Evolutionary conservation across 768 basidiomycete genomes (phyloP).

Genomic region (Tephrocybe sp.): DNA sequence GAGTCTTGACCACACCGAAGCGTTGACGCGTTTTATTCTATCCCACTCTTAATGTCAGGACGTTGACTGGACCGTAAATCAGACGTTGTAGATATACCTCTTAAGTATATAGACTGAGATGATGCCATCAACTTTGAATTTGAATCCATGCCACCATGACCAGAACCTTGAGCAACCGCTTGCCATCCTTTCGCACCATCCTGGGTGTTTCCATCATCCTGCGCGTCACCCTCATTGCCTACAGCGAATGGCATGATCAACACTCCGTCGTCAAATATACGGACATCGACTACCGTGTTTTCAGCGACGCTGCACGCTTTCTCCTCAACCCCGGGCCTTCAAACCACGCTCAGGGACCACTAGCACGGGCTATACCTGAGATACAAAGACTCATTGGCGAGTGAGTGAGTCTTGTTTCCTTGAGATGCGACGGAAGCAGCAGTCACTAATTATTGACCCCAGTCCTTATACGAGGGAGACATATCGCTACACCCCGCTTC

Average conservation of each 20-base stretch:
- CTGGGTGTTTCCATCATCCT: conserved; percentile 56
- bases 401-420: conserved; percentile 49
- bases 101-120: background rate
- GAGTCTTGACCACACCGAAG: no score
- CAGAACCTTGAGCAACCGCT: conserved; percentile 20
- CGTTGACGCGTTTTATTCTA: no score
- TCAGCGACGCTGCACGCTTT: conserved; percentile 86
- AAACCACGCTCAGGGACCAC: conserved; percentile 59
- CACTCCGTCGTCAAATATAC: conserved; percentile 89
- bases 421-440: conserved; percentile 6
- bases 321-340: conserved; percentile 48
- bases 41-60: no score
- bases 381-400: conserved; percentile 58
- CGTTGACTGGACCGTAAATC: no score
- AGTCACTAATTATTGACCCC: conserved; percentile 9
- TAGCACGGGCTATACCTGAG: conserved; percentile 35
- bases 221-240: conserved; percentile 71
- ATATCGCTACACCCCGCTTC: conserved; percentile 94
- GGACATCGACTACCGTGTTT: conserved; percentile 97
- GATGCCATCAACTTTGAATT: background rate
- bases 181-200: conserved; percentile 49
- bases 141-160: conserved; percentile 17
- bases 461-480: conserved; percentile 93
- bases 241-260: conserved; percentile 90
- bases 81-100: no score